Evolutionary conservation across 345 rosid genomes (phyloP), one percentile per base, ranked within the genome.

Genomic region (Eucalyptus tenuipes): DNA sequence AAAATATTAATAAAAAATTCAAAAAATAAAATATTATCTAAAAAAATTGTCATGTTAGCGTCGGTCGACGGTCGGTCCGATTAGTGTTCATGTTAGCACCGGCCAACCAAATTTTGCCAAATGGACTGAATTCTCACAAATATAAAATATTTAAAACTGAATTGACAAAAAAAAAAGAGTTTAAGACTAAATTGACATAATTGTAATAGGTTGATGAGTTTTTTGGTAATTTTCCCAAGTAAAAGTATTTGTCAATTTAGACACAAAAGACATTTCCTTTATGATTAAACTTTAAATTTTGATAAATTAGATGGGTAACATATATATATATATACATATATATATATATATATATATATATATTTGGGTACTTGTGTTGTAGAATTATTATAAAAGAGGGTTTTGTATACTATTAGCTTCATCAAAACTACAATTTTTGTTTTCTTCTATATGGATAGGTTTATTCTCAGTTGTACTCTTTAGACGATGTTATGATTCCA

Each of bases 51-150:
- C 3, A 50, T 15, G 20, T 50, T 2, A 14, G 0, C 0, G 8
- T 50, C 7, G 2, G 3, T 1, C 1, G 8, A 50, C 20, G 1
- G 3, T 50, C 3, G 6, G 0, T 16, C 1, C 8, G 4, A 50
- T 50, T 0, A 3, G 2, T 1, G 53, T 50, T 50, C 20, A 50
- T 16, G 7, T 50, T 50, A 6, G 53, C 20, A 49, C 2, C 17
- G 2, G 3, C 8, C 1, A 2, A 3, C 20, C 18, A 50, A 49
- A 16, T 50, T 50, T 50, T 50, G 17, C 53, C 20, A 50, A 16
- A 50, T 50, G 8, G 53, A 50, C 1, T 50, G 3, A 50, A 50
- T 16, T 50, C 3, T 50, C 2, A 50, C 53, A 7, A 50, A 50
- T 16, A 50, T 2, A 50, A 16, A 6, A 2, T 0, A 8, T 50